These are phyloP conservation scores for Dunaliella primolecta DNA, from an alignment of 139 green algal genomes.

Conservation along the genomic window DNA sequence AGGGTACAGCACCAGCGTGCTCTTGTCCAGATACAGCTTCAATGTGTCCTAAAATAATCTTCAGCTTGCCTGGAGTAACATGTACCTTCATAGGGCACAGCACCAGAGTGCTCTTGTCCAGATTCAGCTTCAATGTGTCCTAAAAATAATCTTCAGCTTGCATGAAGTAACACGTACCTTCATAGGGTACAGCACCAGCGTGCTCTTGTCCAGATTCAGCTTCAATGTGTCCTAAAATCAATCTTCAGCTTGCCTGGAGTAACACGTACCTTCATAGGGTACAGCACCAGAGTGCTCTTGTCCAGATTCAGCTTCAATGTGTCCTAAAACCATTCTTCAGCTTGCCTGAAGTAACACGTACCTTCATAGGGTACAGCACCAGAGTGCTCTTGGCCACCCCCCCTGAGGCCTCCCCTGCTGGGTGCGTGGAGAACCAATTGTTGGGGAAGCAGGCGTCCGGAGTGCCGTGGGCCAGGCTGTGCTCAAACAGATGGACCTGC, in stretches of 20 bases:
- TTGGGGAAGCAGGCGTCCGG: constrained; percentile 96
- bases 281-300: constrained; percentile 75
- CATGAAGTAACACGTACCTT: constrained; percentile 46
- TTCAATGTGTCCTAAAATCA: background rate
- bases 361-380: constrained; percentile 92
- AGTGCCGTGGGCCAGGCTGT: constrained; percentile 76
- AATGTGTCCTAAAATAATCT: too few relatives aligned
- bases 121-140: background rate
- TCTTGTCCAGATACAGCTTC: too few relatives aligned
- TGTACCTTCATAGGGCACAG: constrained; percentile 87
- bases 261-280: constrained; percentile 79
- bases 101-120: constrained; percentile 62
- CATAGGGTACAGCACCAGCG: constrained; percentile 90
- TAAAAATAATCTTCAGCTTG: background rate
- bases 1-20: constrained; percentile 86
- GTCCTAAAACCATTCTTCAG: background rate
- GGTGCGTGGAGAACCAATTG: constrained; percentile 87
- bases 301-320: constrained; percentile 1
- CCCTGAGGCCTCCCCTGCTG: constrained; percentile 37
- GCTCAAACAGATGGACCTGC: constrained; percentile 66
- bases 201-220: constrained; percentile 28
- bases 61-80: too few relatives aligned
- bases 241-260: background rate
- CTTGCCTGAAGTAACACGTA: background rate
- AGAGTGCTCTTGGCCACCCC: constrained; percentile 59